Conservation (phyloP, 345 rosid genomes). For the Carallia brachiata region DNA sequence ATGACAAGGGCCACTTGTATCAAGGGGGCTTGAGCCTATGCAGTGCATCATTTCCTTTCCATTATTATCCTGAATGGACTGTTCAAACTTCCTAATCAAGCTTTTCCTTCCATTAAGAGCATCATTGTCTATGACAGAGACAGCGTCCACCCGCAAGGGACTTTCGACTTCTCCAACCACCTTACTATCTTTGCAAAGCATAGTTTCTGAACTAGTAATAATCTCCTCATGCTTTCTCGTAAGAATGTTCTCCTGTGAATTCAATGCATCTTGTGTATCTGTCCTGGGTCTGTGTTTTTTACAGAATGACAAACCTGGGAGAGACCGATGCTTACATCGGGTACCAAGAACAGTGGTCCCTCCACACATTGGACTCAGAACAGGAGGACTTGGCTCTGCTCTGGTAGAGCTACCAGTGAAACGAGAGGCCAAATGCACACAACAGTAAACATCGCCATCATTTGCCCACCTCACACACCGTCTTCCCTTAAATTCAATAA, state of each 20-base stretch:
- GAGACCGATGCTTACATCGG: constrained; percentile 89
- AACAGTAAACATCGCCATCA: constrained; percentile 93
- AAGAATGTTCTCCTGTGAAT: constrained; percentile 34
- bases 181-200: constrained; percentile 45
- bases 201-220: constrained; percentile 39
- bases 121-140: constrained; percentile 39
- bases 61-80: constrained; percentile 41
- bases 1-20: constrained; percentile 48
- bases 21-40: constrained; percentile 57
- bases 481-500: constrained; percentile 89
- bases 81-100: constrained; percentile 46
- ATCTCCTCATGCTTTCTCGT: constrained; percentile 60
- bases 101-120: constrained; percentile 27
- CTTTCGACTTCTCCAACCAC: constrained; percentile 42
- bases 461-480: constrained; percentile 99
- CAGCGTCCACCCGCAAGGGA: constrained; percentile 46
- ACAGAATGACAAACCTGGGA: constrained; percentile 74
- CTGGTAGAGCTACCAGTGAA: constrained; percentile 59
- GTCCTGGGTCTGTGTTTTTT: constrained; percentile 82
- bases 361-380: constrained; percentile 72
- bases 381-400: constrained; percentile 49
- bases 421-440: constrained; percentile 98
- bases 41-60: constrained; percentile 39
- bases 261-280: constrained; percentile 24
- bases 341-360: constrained; percentile 97